Percentiles rank a stretch among this genome's conserved stretches.
These are phyloP conservation scores for Fusarium sp. DNA, from an alignment of 2,329 filamentous ascomycete genomes.

Conservation along the genomic window DNA sequence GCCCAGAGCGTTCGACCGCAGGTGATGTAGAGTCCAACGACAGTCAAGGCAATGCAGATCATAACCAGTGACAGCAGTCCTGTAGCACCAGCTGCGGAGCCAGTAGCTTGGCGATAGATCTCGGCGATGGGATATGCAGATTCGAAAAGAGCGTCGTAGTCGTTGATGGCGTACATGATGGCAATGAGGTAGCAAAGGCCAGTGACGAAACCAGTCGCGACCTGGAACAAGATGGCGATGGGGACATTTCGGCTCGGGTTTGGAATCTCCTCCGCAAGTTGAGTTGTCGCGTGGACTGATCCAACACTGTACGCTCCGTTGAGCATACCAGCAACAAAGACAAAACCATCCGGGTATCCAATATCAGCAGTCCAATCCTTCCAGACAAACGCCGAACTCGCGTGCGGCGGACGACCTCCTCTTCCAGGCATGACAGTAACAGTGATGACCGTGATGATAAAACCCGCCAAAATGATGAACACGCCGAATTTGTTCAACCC, in stretches of 20 bases:
- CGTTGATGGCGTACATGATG: conserved; percentile 69
- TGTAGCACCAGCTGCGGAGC: conserved; percentile 61
- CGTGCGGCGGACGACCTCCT: conserved; percentile 46
- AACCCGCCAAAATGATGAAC: conserved; percentile 61
- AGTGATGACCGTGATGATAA: conserved; percentile 66
- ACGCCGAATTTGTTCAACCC: conserved; percentile 66
- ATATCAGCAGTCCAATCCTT: conserved; percentile 53
- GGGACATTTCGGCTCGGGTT: conserved; percentile 64
- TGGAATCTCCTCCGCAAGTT: conserved; percentile 74
- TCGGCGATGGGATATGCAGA: conserved; percentile 72
- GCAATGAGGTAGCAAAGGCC: conserved; percentile 64
- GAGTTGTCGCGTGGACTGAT: conserved; percentile 72
- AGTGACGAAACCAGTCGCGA: conserved; percentile 63
- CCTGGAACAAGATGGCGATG: conserved; percentile 62
- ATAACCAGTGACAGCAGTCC: conserved; percentile 60
- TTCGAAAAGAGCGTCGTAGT: conserved; percentile 61
- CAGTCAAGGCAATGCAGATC: conserved; percentile 52
- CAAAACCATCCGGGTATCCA: conserved; percentile 56
- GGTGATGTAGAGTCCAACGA: conserved; percentile 54
- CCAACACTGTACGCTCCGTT: conserved; percentile 78
- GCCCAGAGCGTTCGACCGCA: conserved; percentile 56
- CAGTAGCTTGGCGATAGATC: conserved; percentile 72
- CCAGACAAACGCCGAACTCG: conserved; percentile 55
- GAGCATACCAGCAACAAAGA: conserved; percentile 57
- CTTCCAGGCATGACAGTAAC: conserved; percentile 63